Base-by-base conservation (phyloP, 1,139 yeast species). In the Meyerozyma athensensis region DNA sequence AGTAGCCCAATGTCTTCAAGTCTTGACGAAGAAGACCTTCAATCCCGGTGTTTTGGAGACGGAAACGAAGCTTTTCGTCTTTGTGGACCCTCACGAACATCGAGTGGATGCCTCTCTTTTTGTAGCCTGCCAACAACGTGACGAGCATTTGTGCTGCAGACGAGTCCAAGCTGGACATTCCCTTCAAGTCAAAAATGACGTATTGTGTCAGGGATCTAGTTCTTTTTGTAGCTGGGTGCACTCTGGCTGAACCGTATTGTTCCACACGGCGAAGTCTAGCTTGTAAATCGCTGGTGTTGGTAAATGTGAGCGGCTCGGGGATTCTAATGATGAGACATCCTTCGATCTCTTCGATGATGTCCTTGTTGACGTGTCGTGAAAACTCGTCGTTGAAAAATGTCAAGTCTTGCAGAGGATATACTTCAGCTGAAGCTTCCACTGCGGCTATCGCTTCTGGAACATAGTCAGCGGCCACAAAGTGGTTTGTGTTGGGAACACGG, bases 281-380 rank as follows among this genome's bases (percentile, higher is more conserved):
- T 43, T 85, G 79, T 47, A 92, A 66, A 54, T 90, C 97, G 42
- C 83, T 86, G 13, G 95, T 78, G 54, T 92, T 92, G 28, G 96
- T 89, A 58, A 92, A 92, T 1, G 95, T 87, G 41, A 92, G 65
- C 1, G 97, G 97, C 53, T 92, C 97, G 0, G 97, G 95, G 28
- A 92, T 79, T 48, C 83, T 86, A 23, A 90, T 84, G 34, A 90
- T 83, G 36, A 92, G 66, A 51, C 95, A 86, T 1, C 95, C 95
- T 52, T 86, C 92, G 34, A 86, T 71, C 45, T 86, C 90, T 52
- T 86, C 92, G 22, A 82, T 59, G 2, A 63, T 66, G 26, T 59
- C 61, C 6, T 59, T 52, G 41, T 69, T 68, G 34, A 69, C 58
- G 30, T 57, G 65, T 37, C 65, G 68, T 52, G 57, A 57, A 40